Base-by-base conservation (phyloP, 208 protist species). In the Trypanosomatidae sp. region DNA sequence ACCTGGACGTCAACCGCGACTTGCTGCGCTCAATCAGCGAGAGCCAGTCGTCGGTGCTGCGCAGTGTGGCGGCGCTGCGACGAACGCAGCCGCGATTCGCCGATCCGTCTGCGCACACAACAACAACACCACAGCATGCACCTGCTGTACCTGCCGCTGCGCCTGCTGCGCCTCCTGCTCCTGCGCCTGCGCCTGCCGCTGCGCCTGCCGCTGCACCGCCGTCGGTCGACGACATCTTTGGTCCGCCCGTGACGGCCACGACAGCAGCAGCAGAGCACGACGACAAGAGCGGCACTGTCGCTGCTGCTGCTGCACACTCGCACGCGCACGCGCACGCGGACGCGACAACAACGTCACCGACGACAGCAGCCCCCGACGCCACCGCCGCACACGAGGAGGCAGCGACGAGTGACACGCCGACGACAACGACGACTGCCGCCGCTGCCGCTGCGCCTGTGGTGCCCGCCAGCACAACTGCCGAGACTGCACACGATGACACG, bases 1-100 rank as follows among this genome's bases (percentile, higher is more conserved):
- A 86, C 43, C 43, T 85, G 32, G 46, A 68, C 21, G 30, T 85
- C 5, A 55, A 69, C 33, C 60, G 70, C 4, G 77, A 88, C 27
- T 39, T 75, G 19, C 48, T 86, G 33, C 60, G 42, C 8, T 71
- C 77, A 16, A 43, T 86, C 7, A 32, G 22, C 3, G 62, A 81
- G 30, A 83, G 71, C 57, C 80, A 89, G 58, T 52, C 15, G 6
- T 48, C 63, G 6, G 59, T 86, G 6, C 16, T 89, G 13, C 33
- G 18, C 16, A 66, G 66, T 16, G 51, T 77, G 11, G 24, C 48
- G n/a, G 47, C 11, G 30, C n/a, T 35, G 11, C n/a, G n/a, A 35
- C n/a, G n/a, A n/a, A 35, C 30, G n/a, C 11, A 35, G 11, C 11
- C 30, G n/a, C 30, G 11, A 15, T 11, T 35, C 11, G 30, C 30